A percentile compares a stretch with the other conserved stretches of the same genome.
These are phyloP conservation scores for Pestalotiopsis fici DNA, from an alignment of 2,329 filamentous ascomycete genomes.

Conservation along the genomic window DNA sequence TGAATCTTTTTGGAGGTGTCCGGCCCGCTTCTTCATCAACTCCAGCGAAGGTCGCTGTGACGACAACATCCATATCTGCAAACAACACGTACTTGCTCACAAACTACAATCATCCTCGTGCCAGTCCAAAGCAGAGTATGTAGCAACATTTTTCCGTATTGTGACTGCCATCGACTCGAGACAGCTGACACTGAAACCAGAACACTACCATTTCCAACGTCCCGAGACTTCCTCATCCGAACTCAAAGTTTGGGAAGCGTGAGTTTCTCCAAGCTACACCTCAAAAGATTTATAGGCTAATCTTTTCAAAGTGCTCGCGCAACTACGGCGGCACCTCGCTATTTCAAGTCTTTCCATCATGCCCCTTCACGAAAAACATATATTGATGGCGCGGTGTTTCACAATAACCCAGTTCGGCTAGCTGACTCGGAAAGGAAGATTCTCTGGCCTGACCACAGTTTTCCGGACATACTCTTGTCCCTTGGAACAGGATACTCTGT, in stretches of 20 bases:
- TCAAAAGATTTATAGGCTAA: conserved; percentile 13
- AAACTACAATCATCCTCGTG: conserved; percentile 40
- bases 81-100: conserved; percentile 40
- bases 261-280: no score
- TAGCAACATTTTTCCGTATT: not conserved
- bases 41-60: conserved; percentile 39
- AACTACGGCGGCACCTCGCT: conserved; percentile 48
- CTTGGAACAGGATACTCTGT: conserved; percentile 1
- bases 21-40: conserved; percentile 10
- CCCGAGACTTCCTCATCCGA: conserved; percentile 37
- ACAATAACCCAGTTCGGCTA: conserved; percentile 51
- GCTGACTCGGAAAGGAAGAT: conserved; percentile 36
- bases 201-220: conserved; percentile 38
- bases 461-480: conserved; percentile 4
- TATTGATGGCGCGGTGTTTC: conserved; percentile 48
- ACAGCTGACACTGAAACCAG: conserved; percentile 18
- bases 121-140: conserved; percentile 14
- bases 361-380: conserved; percentile 45
- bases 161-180: not conserved
- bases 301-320: conserved; percentile 38
- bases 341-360: conserved; percentile 54
- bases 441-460: not conserved
- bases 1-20: conserved; percentile 23
- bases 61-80: conserved; percentile 38
- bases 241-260: conserved; percentile 51